phyloP scores from a whole-genome alignment of 2,329 filamentous ascomycete genomes.

The Tolypocladium sp. region DNA sequence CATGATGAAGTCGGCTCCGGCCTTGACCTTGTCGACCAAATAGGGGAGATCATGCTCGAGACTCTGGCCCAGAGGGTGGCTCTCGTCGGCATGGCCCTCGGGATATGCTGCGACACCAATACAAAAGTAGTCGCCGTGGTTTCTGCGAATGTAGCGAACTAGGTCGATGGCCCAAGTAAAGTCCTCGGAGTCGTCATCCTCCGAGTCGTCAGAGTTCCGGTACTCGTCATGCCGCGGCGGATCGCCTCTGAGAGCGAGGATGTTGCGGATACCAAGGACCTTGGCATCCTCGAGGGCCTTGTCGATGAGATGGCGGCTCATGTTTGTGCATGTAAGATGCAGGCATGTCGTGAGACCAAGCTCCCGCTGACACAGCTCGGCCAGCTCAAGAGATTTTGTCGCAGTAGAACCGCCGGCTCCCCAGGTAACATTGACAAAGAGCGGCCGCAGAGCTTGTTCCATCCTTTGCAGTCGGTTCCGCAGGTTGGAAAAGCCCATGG shows the following conservation, averaged over 20 bases:
- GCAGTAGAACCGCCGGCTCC: slow-evolving; percentile 91
- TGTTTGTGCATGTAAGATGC: slow-evolving; percentile 96
- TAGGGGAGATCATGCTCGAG: slow-evolving; percentile 78
- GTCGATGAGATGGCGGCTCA: slow-evolving; percentile 80
- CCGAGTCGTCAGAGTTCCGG: slow-evolving; percentile 46
- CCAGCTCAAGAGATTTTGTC: slow-evolving; percentile 83
- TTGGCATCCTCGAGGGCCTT: slow-evolving; percentile 86
- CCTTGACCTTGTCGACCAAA: slow-evolving; percentile 80
- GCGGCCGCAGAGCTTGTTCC: slow-evolving; percentile 78
- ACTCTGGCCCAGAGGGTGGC: slow-evolving; percentile 61
- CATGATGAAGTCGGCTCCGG: slow-evolving; percentile 96
- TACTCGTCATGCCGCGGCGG: slow-evolving; percentile 88
- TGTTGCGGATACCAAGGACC: slow-evolving; percentile 83
- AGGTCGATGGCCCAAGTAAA: slow-evolving; percentile 87
- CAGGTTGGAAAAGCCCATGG: slow-evolving; percentile 91
- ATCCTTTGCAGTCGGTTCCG: slow-evolving; percentile 90
- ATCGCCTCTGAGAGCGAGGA: slow-evolving; percentile 84
- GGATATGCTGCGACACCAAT: slow-evolving; percentile 92
- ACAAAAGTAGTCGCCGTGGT: slow-evolving; percentile 91
- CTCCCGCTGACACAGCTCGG: slow-evolving; percentile 89
- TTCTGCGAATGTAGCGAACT: slow-evolving; percentile 77
- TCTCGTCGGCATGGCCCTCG: slow-evolving; percentile 89
- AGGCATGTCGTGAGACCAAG: slow-evolving; percentile 88
- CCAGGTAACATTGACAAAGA: slow-evolving; percentile 98
- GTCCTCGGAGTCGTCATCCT: slow-evolving; percentile 59